phyloP scores from a whole-genome alignment of 345 rosid species.

The Sisymbrium altissimum region DNA sequence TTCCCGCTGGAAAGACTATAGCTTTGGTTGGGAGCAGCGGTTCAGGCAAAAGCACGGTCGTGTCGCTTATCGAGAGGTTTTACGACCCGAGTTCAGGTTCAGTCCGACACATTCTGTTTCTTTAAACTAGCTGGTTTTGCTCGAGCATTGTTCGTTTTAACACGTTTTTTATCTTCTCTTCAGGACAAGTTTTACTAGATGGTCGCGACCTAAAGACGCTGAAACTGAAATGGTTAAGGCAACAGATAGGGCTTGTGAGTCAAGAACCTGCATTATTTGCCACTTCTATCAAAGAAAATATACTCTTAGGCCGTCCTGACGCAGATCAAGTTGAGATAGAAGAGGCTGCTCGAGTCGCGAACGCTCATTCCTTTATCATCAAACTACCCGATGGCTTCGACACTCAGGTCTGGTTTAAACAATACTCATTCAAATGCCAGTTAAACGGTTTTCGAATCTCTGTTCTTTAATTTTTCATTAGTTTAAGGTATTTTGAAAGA shows the following conservation, averaged over 20 bases:
- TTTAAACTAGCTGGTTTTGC: not conserved
- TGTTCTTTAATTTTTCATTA: conserved; percentile 20
- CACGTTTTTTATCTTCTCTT: conserved; percentile 4
- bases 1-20: conserved; percentile 91
- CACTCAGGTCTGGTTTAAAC: conserved; percentile 62
- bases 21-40: conserved; percentile 99
- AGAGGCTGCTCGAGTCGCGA: conserved; percentile 96
- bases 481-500: conserved; percentile 27
- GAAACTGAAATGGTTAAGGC: conserved; percentile 86
- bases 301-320: conserved; percentile 86
- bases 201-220: conserved; percentile 81
- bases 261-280: conserved; percentile 97
- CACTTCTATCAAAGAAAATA: conserved; percentile 89
- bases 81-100: conserved; percentile 89
- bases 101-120: not conserved
- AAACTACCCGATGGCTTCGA: conserved; percentile 92
- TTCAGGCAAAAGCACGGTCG: conserved; percentile 96
- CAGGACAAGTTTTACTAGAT: conserved; percentile 88
- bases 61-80: conserved; percentile 91
- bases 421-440: not conserved
- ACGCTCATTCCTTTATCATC: conserved; percentile 90
- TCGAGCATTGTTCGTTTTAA: conserved; percentile 10
- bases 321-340: conserved; percentile 76
- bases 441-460: conserved; percentile 20
- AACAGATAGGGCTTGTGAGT: conserved; percentile 96